Evolutionary conservation across 306 rosid species (phyloP), one percentile per base, ranked within the genome.

Genomic region (peach (Prunus persica)): DNA sequence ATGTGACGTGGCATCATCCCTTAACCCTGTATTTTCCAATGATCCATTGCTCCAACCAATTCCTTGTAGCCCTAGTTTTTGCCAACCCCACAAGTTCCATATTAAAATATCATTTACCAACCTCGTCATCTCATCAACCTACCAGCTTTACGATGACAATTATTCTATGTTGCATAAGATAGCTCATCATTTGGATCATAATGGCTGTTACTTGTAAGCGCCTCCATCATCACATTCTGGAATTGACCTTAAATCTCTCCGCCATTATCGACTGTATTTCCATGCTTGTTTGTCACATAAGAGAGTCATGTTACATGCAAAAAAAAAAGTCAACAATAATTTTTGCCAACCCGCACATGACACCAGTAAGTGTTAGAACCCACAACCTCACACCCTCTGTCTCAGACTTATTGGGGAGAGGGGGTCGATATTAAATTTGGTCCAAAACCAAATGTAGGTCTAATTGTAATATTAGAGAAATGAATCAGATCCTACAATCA

Each of bases 101-200:
- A 24, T 69, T 18, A 47, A 10, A 47, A 47, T 47, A 47, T 47
- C 15, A 47, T 47, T 38, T 7, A 24, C 5, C 30, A 32, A n/a
- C 19, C 10, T 2, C 75, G 41, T 52, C 74, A 30, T 71, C 75
- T 38, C 43, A 38, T 38, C 43, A 38, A 22, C 4, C 11, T 4
- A 52, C 75, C 75, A 71, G 75, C 75, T 32, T 54, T 71, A 3
- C 13, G 45, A 71, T 54, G 50, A 32, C 30, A 32, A 54, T 60
- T 25, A 70, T 18, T 32, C 32, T 71, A n/a, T 71, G 65, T 24
- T 15, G 4, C 11, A 69, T 27, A 19, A 11, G 58, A 16, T 34
- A 18, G 50, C 50, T 71, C 75, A 52, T 71, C 28, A 54, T 71
- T 52, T 54, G 63, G 64, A 30, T 19, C 12, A 20, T 12, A 12